phyloP scores from a whole-genome alignment of 352 stramenopile species.

The Thraustochytrium striatum region DNA sequence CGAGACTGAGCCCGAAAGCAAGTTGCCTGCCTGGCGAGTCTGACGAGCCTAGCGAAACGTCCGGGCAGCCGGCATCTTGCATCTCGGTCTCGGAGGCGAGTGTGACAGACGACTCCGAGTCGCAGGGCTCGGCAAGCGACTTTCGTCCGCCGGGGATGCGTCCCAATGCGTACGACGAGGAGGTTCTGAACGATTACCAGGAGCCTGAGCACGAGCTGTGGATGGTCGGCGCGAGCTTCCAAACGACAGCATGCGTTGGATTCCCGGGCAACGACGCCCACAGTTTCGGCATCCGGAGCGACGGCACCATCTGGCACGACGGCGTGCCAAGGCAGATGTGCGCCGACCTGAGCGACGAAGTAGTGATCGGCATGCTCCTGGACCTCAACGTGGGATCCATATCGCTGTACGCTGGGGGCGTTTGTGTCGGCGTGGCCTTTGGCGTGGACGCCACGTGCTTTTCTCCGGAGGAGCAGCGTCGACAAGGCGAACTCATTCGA shows the following conservation, averaged over 20 bases:
- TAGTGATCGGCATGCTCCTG: slow-evolving; percentile 9
- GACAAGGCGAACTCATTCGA: slow-evolving; percentile 2
- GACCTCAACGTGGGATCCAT: slow-evolving; percentile 39
- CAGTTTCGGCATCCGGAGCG: slow-evolving; percentile 31
- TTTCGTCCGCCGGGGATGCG: too few relatives aligned
- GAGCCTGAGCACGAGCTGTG: slow-evolving; percentile 15
- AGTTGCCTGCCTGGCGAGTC: too few relatives aligned
- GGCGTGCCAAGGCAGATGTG: neutral
- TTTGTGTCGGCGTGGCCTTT: slow-evolving; percentile 29
- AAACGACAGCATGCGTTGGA: neutral
- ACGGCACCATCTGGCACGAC: slow-evolving; percentile 32
- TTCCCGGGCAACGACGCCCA: slow-evolving; percentile 22
- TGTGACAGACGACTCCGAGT: neutral
- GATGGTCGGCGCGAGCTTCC: slow-evolving; percentile 40
- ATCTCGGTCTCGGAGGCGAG: too few relatives aligned
- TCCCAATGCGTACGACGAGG: neutral
- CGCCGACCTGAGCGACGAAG: slow-evolving; percentile 6
- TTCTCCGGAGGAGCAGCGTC: neutral
- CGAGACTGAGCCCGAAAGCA: too few relatives aligned
- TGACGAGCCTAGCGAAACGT: neutral
- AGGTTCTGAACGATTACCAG: slow-evolving; percentile 7
- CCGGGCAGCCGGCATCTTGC: neutral
- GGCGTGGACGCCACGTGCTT: neutral
- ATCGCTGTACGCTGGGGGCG: slow-evolving; percentile 14
- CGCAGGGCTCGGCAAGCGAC: too few relatives aligned